A percentile compares a stretch with the other conserved stretches of the same genome.
phyloP scores from a whole-genome alignment of 345 rosid genomes.

The Salix brachista region DNA sequence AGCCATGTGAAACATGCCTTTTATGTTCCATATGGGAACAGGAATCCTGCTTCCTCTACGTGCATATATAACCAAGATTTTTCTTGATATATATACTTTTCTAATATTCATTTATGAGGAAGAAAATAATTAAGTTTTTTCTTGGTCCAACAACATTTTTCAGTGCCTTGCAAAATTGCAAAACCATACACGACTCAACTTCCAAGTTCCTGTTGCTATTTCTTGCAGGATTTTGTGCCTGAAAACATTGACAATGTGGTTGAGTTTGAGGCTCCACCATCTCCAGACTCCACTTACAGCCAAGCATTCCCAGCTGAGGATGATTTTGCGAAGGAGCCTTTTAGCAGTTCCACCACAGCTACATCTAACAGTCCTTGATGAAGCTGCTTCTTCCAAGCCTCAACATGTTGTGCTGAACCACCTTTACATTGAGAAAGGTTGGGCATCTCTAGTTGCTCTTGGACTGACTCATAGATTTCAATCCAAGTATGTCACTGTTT shows the following conservation, averaged over 20 bases:
- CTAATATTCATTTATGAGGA: not conserved
- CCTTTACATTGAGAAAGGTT: slow-evolving; percentile 71
- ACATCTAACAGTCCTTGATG: slow-evolving; percentile 58
- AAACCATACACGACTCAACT: not conserved
- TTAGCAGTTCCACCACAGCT: slow-evolving; percentile 64
- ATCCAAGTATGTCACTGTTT: slow-evolving; percentile 87
- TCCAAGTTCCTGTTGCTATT: not conserved
- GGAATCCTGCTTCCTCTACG: not conserved
- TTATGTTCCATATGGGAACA: not conserved
- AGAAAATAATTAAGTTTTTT: not conserved
- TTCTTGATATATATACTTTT: not conserved
- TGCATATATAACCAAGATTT: not conserved
- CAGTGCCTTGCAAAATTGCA: not conserved
- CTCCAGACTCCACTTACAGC: slow-evolving; percentile 74
- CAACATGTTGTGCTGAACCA: slow-evolving; percentile 88
- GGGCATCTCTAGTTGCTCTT: slow-evolving; percentile 69
- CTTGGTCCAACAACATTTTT: not conserved
- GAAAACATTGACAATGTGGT: slow-evolving; percentile 71
- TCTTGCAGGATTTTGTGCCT: slow-evolving; percentile 62
- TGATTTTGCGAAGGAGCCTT: slow-evolving; percentile 79
- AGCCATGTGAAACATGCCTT: not conserved
- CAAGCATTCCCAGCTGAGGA: slow-evolving; percentile 57
- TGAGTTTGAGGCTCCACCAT: slow-evolving; percentile 73
- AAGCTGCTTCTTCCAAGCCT: slow-evolving; percentile 54
- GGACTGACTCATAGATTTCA: slow-evolving; percentile 86